phyloP scores from a whole-genome alignment of 1,284 basidiomycete species.

The Porogramme epimiltina region DNA sequence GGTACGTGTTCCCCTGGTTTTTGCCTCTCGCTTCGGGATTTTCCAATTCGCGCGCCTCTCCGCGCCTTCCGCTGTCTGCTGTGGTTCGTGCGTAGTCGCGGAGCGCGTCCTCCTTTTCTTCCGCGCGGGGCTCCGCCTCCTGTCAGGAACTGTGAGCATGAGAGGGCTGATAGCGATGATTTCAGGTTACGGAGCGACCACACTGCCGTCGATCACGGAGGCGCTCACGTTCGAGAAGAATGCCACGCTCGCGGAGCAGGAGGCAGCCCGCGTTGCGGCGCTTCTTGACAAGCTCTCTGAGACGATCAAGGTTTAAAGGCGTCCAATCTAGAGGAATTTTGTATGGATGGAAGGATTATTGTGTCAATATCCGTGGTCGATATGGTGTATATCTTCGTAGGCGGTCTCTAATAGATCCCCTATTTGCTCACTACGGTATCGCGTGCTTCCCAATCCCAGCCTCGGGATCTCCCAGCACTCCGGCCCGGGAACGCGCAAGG shows the following conservation, averaged over 20 bases:
- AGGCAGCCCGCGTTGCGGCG: constrained; percentile 62
- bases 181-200: constrained; percentile 84
- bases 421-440: too few relatives aligned
- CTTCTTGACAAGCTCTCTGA: constrained; percentile 46
- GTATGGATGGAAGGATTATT: too few relatives aligned
- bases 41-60: too few relatives aligned
- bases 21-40: neutral
- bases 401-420: too few relatives aligned
- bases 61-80: too few relatives aligned
- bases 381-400: too few relatives aligned
- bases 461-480: too few relatives aligned
- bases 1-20: constrained; percentile 47
- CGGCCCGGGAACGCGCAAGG: constrained; percentile 2
- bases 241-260: constrained; percentile 58
- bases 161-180: neutral
- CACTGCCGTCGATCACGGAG: constrained; percentile 83
- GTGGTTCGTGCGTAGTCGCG: too few relatives aligned
- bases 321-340: too few relatives aligned
- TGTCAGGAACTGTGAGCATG: neutral
- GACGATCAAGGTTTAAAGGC: constrained; percentile 14
- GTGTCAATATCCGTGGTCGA: too few relatives aligned
- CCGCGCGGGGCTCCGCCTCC: neutral
- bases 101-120: too few relatives aligned
- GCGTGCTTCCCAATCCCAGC: too few relatives aligned
- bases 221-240: constrained; percentile 75